Base-by-base conservation (phyloP, 805 yeast genomes). In the Yamadazyma sp. region DNA sequence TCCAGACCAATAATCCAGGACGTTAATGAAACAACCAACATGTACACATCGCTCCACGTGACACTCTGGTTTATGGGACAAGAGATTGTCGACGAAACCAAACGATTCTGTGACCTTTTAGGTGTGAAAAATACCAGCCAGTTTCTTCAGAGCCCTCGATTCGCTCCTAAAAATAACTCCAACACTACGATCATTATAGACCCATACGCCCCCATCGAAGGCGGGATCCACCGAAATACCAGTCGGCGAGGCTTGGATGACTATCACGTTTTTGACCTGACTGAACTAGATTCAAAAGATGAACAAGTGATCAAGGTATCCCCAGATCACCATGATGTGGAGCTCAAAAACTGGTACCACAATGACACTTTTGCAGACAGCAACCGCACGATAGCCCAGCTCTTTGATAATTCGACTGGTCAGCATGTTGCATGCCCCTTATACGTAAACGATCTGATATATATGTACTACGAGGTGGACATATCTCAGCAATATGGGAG, bases 41-140 rank as follows among this genome's bases (percentile, higher is more conserved):
- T 56, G 44, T 75, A 54, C 49, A 73, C 80, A 7, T 72, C 78
- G 2, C 51, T 76, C 28, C 76, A 72, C 37, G 70, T 72, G 9
- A 59, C 61, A 24, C 54, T 74, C 6, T 61, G 60, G 32, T 74
- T 68, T 47, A 60, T 64, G 53, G 78, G 75, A 12, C 66, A 68
- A 28, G 52, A 55, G 17, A 50, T 73, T 6, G 48, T 60, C 8
- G 64, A 62, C 41, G 67, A 68, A 25, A 67, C 66, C 44, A 45
- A 57, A 14, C 53, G 78, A 14, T 57, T 76, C 26, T 76, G 81
- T 52, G 68, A 66, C 39, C 33, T 58, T 30, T 37, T 63, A 2
- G 57, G 65, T 8, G 73, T 66, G 13, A 67, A 67, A 32, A 59
- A 64, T 42, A 62, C 68, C 5, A 41, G 59, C 3, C 39, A 41